A percentile compares a stretch with the other conserved stretches of the same genome.
Conservation (phyloP, 352 stramenopile species). For the Phytopythium delawarense region DNA sequence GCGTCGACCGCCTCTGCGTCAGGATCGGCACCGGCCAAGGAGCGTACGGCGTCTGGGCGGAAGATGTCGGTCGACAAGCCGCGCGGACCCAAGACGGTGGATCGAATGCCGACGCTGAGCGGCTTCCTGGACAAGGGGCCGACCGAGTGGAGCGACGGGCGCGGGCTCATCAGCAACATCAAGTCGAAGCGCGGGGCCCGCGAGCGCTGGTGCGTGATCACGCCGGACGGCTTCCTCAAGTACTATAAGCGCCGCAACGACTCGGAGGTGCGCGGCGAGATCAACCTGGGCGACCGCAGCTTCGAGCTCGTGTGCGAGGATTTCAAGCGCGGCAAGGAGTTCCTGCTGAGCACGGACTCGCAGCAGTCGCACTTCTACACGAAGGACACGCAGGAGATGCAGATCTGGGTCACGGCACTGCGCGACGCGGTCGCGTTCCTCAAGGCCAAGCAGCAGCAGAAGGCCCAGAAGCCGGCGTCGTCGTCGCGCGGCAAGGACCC, state of each 20-base stretch:
- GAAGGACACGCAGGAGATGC: conserved; percentile 60
- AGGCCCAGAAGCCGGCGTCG: conserved; percentile 20
- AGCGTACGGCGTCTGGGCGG: conserved; percentile 12
- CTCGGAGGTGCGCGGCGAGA: conserved; percentile 74
- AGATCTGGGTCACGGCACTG: conserved; percentile 77
- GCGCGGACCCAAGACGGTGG: conserved; percentile 27
- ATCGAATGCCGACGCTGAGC: conserved; percentile 69
- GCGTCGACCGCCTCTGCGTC: conserved; percentile 10
- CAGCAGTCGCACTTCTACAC: conserved; percentile 88
- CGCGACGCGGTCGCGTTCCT: conserved; percentile 61
- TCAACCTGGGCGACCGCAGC: conserved; percentile 70
- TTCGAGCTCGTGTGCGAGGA: conserved; percentile 84
- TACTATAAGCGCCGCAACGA: conserved; percentile 88
- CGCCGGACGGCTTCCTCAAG: conserved; percentile 58
- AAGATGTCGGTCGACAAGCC: conserved; percentile 26
- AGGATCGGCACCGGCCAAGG: neutral
- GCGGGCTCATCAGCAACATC: conserved; percentile 76
- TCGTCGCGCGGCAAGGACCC: conserved; percentile 13
- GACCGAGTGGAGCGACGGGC: conserved; percentile 74
- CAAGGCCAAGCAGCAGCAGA: conserved; percentile 29
- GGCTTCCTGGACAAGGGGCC: conserved; percentile 84
- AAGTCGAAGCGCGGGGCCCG: conserved; percentile 82
- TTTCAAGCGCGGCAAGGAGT: conserved; percentile 66
- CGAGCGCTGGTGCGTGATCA: conserved; percentile 85
- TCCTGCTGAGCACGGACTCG: conserved; percentile 74